Base-by-base conservation (phyloP, 805 yeast species). In the Saccharomycopsis sp. region DNA sequence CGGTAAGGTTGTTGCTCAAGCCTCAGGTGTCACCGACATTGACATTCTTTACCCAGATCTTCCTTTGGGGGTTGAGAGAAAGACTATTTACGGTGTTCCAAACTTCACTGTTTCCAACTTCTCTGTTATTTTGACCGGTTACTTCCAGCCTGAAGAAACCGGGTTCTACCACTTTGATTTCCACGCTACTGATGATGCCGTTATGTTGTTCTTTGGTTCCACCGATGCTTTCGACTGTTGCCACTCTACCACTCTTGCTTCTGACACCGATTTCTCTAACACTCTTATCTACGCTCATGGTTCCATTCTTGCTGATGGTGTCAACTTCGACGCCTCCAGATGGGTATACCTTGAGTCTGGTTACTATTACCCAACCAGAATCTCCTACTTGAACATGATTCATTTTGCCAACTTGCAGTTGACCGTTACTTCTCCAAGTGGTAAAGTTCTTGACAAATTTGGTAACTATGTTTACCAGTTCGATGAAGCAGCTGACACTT, bases 171-270 rank as follows among this genome's bases (percentile, higher is more conserved):
- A 48, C 0, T 49, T 61, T 33, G 29, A 38, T 10, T 41, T 59
- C 13, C 26, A 34, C 4, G 15, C 21, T 3, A 52, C 54, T 20
- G 66, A 61, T 52, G 65, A 62, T 48, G 48, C 52, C 15, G 60
- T 51, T 8, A 45, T 53, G 46, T 48, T 61, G n/a, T 52, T 50
- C 38, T 34, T 61, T 45, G 66, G 61, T 36, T 35, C 48, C 31
- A 49, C 51, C 15, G 50, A 45, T 40, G 64, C 61, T 3, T 61
- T 58, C 32, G 51, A 47, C 17, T 62, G 66, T 49, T 62, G 67
- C 51, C 43, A 50, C 9, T 36, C 35, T 37, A 26, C 12, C 13
- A 19, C 33, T 16, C 16, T 39, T 4, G 10, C 32, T 16, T 41
- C 27, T 13, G 26, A 21, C 16, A 20, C 32, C 13, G 37, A 36